Conservation (phyloP, 2,329 filamentous ascomycete genomes). For the Trichophyton verrucosum region DNA sequence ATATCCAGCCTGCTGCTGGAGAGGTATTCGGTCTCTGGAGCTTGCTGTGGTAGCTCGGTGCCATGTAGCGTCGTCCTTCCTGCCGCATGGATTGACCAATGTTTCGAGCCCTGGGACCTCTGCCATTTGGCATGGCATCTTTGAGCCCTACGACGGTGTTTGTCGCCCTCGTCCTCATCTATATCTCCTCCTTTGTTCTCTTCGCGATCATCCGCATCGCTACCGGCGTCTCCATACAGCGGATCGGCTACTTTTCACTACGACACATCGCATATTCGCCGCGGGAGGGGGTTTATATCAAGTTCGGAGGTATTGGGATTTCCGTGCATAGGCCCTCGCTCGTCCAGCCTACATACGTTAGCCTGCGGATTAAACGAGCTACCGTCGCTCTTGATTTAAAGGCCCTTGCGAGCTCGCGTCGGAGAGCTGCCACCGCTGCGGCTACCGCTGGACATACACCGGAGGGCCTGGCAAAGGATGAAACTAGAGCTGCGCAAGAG, state of each 20-base stretch:
- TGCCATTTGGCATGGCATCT: constrained; percentile 29
- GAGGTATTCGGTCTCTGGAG: neutral
- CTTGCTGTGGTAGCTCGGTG: neutral
- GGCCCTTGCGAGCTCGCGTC: constrained; percentile 25
- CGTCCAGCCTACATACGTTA: constrained; percentile 92
- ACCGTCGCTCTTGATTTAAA: constrained; percentile 70
- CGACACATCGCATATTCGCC: constrained; percentile 83
- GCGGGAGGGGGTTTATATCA: constrained; percentile 75
- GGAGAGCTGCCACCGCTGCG: neutral
- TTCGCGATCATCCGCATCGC: constrained; percentile 87
- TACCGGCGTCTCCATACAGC: constrained; percentile 90
- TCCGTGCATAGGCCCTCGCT: constrained; percentile 89
- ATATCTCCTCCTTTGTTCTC: constrained; percentile 81
- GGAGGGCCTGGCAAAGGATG: constrained; percentile 9
- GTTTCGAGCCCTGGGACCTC: constrained; percentile 4
- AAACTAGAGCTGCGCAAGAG: neutral
- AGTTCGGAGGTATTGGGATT: constrained; percentile 77
- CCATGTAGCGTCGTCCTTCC: constrained; percentile 3
- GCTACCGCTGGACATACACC: neutral
- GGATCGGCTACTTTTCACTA: constrained; percentile 83
- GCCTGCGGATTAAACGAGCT: constrained; percentile 74
- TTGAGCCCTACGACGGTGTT: constrained; percentile 65
- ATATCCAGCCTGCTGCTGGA: neutral
- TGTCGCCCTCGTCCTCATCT: constrained; percentile 71
- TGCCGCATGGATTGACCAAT: constrained; percentile 4